Percentiles rank a stretch among this genome's conserved stretches.
These are phyloP conservation scores for Zasmidium citrigriseum DNA, from an alignment of 2,329 filamentous ascomycete genomes.

Conservation along the genomic window DNA sequence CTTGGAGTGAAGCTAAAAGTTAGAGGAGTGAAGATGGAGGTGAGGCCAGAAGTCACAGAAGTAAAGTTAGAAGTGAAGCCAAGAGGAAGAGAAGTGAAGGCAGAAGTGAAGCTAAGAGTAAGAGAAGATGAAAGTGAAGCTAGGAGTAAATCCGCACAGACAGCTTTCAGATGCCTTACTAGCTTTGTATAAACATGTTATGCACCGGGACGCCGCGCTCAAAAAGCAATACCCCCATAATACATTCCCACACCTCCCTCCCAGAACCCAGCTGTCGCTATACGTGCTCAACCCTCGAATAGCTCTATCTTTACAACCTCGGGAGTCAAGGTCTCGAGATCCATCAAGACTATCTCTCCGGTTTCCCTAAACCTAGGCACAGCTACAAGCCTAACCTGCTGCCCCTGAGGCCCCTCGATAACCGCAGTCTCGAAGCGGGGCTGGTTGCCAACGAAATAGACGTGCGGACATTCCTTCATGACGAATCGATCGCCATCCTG, in stretches of 20 bases:
- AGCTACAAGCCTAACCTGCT: conserved; percentile 75
- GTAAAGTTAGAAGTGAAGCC: too few species aligned
- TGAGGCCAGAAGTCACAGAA: too few species aligned
- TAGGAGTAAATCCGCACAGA: too few species aligned
- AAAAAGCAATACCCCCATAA: neutral
- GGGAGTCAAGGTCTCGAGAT: conserved; percentile 80
- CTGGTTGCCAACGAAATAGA: conserved; percentile 73
- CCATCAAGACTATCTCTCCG: conserved; percentile 78
- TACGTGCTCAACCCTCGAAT: conserved; percentile 21
- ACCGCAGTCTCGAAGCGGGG: conserved; percentile 64
- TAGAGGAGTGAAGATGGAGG: too few species aligned
- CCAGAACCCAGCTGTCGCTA: neutral
- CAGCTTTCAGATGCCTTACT: too few species aligned
- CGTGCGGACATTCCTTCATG: conserved; percentile 78
- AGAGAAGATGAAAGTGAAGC: too few species aligned
- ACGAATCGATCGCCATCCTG: conserved; percentile 92
- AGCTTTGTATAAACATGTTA: too few species aligned
- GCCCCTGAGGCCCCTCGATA: conserved; percentile 56
- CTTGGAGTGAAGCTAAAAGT: too few species aligned
- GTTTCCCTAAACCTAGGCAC: conserved; percentile 80
- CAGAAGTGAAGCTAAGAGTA: too few species aligned
- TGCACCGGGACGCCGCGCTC: neutral
- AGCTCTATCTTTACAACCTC: conserved; percentile 65
- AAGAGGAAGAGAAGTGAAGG: too few species aligned
- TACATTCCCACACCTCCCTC: too few species aligned